These are phyloP conservation scores for Lineolata rhizophorae DNA, from an alignment of 495 filamentous ascomycete species.

Conservation along the genomic window DNA sequence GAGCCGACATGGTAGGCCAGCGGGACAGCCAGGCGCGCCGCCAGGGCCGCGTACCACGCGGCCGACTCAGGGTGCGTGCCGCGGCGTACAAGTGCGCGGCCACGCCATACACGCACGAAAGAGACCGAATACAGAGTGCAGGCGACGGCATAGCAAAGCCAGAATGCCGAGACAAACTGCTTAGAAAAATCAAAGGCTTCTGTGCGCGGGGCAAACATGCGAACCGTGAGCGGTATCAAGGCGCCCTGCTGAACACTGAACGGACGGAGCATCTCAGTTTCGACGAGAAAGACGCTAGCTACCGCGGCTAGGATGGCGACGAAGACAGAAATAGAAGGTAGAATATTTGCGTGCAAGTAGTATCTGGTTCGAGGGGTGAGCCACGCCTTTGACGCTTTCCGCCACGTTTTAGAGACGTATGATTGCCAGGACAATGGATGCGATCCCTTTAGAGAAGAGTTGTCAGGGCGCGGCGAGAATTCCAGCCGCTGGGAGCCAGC, in stretches of 20 bases:
- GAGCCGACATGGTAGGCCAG: slow-evolving; percentile 91
- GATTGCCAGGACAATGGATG: too few relatives aligned
- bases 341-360: slow-evolving; percentile 42
- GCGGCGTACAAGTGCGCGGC: slow-evolving; percentile 68
- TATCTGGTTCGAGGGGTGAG: slow-evolving; percentile 79
- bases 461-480: slow-evolving; percentile 31
- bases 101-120: slow-evolving; percentile 87
- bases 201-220: slow-evolving; percentile 65
- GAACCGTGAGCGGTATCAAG: slow-evolving; percentile 62
- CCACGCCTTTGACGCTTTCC: too few relatives aligned
- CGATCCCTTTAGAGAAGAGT: slow-evolving; percentile 19
- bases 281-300: slow-evolving; percentile 65
- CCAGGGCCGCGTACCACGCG: slow-evolving; percentile 82
- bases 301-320: slow-evolving; percentile 41
- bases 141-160: slow-evolving; percentile 85
- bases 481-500: slow-evolving; percentile 58
- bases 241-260: slow-evolving; percentile 52
- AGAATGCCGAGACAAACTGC: slow-evolving; percentile 61
- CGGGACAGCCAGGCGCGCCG: slow-evolving; percentile 76
- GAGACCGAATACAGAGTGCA: slow-evolving; percentile 68
- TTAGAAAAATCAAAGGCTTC: too few relatives aligned
- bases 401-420: too few relatives aligned
- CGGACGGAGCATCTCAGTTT: slow-evolving; percentile 75
- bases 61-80: slow-evolving; percentile 82
- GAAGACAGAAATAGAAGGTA: slow-evolving; percentile 39